Base-by-base conservation (phyloP, 1,284 basidiomycete genomes). In the Apiotrichum sp. region DNA sequence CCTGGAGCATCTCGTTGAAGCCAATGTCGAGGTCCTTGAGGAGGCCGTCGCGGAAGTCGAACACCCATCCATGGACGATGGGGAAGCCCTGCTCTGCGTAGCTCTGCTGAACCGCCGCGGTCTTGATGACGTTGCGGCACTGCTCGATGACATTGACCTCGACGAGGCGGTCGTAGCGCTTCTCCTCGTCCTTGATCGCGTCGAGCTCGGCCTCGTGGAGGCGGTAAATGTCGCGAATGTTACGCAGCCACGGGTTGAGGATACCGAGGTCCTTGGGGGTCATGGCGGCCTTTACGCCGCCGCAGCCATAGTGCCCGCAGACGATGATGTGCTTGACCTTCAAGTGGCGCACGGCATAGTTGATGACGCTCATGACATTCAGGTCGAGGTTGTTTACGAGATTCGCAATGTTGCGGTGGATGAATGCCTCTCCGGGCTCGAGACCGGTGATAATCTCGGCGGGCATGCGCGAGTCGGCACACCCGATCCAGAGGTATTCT, bases 391-490 rank as follows among this genome's bases (percentile, higher is more conserved):
- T 61, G 59, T 53, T 55, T 31, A 61, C 59, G 38, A 61, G 42
- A 53, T 61, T 61, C 42, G 59, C 59, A 41, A 61, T 61, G 59
- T 61, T 61, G 53, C 59, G 55, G 59, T 61, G 59, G 56, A 61
- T 61, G 45, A 61, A 61, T 13, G 59, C 59, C 59, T 61, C 55
- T 16, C 59, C 59, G 29, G 59, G 59, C 47, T 61, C 34, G 16
- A 61, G 55, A 35, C 59, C 59, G 22, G 59, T 57, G 53, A 61
- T 61, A 16, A 43, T 16, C 59, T 61, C 59, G 50, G 59, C 59
- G 16, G 59, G 59, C 46, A 61, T 61, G 56, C 59, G 59, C 50
- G 50, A 52, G 59, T 61, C 59, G 2, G 39, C 39, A 53, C 59
- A 61, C 11, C 59, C 59, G 43, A 61, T 57, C 59, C 59, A 61